These are phyloP conservation scores for Phaeotremella fagi DNA, from an alignment of 768 basidiomycete species.

Conservation along the genomic window DNA sequence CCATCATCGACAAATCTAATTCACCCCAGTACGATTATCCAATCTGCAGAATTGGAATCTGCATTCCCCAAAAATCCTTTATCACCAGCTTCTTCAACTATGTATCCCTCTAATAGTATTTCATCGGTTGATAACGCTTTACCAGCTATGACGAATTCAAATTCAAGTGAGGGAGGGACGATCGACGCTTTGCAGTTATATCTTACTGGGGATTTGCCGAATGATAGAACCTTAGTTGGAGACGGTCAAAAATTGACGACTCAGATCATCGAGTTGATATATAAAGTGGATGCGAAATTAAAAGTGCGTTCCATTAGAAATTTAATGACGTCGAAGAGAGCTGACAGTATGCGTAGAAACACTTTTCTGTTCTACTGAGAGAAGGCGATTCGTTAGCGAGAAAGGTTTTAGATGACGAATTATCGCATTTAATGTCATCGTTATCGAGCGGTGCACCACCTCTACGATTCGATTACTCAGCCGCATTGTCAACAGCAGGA, in stretches of 20 bases:
- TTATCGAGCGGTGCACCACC: conserved; percentile 18
- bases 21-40: conserved; percentile 36
- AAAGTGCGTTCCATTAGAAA: conserved; percentile 18
- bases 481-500: conserved; percentile 15
- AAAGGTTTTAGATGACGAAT: conserved; percentile 31
- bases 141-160: no score
- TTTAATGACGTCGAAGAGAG: background rate
- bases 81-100: background rate
- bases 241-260: conserved; percentile 39
- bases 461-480: conserved; percentile 25
- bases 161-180: background rate
- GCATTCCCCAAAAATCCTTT: background rate
- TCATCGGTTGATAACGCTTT: no score
- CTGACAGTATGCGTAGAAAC: conserved; percentile 23
- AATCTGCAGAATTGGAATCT: conserved; percentile 27
- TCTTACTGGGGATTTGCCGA: conserved; percentile 29
- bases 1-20: conserved; percentile 11
- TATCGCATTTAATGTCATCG: conserved; percentile 16
- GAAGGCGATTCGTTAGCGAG: conserved; percentile 36
- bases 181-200: conserved; percentile 29
- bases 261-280: conserved; percentile 25
- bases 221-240: conserved; percentile 28
- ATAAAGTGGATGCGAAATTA: conserved; percentile 33
- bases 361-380: conserved; percentile 29
- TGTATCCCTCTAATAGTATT: no score